Base-by-base conservation (phyloP, 2,329 filamentous ascomycete species). In the Immersiporthe knoxdaviesiana region DNA sequence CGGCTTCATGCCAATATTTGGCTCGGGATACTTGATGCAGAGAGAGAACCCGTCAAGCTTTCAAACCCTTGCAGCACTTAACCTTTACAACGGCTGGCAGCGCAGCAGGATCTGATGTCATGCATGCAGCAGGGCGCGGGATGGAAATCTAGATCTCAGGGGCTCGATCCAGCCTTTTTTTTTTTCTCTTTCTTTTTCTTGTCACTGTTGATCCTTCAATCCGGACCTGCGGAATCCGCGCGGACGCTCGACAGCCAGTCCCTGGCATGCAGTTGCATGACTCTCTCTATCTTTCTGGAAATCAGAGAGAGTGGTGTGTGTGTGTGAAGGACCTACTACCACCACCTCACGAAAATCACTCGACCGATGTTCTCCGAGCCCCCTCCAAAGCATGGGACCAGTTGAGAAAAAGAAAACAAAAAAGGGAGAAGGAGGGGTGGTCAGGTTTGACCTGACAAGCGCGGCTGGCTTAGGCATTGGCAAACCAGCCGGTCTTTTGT, bases 121-220 rank as follows among this genome's bases (percentile, higher is more conserved):
- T 73, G 72, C 73, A 74, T 72, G 69, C 70, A 71, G 50, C 44
- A 54, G 52, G 37, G 67, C 66, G 63, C 63, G 52, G 60, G 70
- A 62, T 65, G 27, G 10, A 50, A 50, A 67, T 18, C 24, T 65
- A 52, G 63, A 69, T 65, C 54, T 66, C 66, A 65, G 65, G 62
- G 72, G 61, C 56, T 47, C 47, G 64, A 30, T 71, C 63, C 69
- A 68, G 60, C 39, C 56, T 3, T 50, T 50, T 10, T 35, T 27
- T 27, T 8, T 39, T 10, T 39, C 11, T 8, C 16, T 63, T 47
- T n/a, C 6, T 44, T 44, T 44, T 44, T 44, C 11, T 39, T 39
- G 11, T 44, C n/a, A 7, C 27, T 30, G 14, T 30, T 44, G 37
- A 37, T 16, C 21, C 44, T 66, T 47, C 32, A 50, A 47, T n/a